Evolutionary conservation across 495 filamentous ascomycete genomes (phyloP).

Genomic region (Hypoxylon cercidicola): DNA sequence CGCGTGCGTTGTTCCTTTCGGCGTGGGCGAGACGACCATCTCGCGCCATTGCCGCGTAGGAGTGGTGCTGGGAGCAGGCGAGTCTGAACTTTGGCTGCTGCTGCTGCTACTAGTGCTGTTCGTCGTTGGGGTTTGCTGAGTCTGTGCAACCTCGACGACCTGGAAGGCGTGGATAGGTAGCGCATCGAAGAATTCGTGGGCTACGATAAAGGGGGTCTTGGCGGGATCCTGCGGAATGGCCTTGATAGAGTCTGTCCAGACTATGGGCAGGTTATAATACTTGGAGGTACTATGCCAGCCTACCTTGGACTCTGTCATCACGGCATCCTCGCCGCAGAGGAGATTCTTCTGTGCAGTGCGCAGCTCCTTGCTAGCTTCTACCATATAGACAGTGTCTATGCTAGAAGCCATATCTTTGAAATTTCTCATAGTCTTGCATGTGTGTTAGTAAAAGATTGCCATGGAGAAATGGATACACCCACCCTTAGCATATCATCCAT

Average conservation of each 20-base stretch:
- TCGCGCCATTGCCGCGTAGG: conserved; percentile 84
- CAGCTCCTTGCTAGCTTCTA: conserved; percentile 85
- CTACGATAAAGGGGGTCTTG: conserved; percentile 90
- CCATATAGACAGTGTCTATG: conserved; percentile 86
- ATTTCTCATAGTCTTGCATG: conserved; percentile 76
- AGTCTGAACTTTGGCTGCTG: conserved; percentile 36
- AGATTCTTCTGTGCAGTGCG: conserved; percentile 79
- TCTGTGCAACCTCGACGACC: conserved; percentile 63
- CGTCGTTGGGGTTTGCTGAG: conserved; percentile 51
- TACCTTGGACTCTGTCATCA: conserved; percentile 74
- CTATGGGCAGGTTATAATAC: conserved; percentile 72
- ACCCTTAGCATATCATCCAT: conserved; percentile 97
- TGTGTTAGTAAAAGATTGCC: conserved; percentile 11
- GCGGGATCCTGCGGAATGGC: conserved; percentile 68
- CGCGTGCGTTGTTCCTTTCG: conserved; percentile 57
- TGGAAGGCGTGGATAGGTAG: conserved; percentile 97
- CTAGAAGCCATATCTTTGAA: conserved; percentile 81
- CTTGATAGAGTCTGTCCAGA: conserved; percentile 92
- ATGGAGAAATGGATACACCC: conserved; percentile 41
- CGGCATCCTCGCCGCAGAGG: conserved; percentile 79
- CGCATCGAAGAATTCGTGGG: conserved; percentile 99
- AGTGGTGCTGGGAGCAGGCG: conserved; percentile 56
- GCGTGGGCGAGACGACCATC: conserved; percentile 79
- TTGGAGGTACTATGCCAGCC: conserved; percentile 83
- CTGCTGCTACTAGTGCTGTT: conserved; percentile 44